Base-by-base conservation (phyloP, 768 basidiomycete genomes). In the Auricularia cornea region DNA sequence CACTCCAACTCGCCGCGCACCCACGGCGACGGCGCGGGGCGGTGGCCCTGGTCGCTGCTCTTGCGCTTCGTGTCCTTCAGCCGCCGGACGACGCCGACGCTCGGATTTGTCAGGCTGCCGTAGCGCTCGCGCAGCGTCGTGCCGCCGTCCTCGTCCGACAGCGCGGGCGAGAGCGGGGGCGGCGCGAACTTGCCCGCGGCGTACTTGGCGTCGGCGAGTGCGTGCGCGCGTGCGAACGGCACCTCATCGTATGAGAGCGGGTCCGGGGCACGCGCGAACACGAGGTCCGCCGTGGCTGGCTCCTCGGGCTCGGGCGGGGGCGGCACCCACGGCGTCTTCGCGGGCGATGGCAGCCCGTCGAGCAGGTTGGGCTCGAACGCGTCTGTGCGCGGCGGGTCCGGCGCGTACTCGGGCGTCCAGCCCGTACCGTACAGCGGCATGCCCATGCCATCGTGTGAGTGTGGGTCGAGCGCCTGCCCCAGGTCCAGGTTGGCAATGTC, bases 31-130 rank as follows among this genome's bases (percentile, higher is more conserved):
- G 74, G 72, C 29, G 68, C 59, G 30, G 72, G 70, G 12, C 78
- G 74, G 23, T 66, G 63, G 3, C 74, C 76, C 65, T 80, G 76
- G 30, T 73, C 73, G n/a, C 70, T 66, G 12, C 70, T 75, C 73
- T 86, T 91, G 66, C 89, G 79, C 76, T 90, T 92, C 31, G 85
- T 81, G 1, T 86, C 88, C 63, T 85, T 84, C 52, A 92, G 72
- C 71, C 85, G 86, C 65, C 77, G 79, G 44, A 90, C 81, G 11
- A 92, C 78, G 2, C 86, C 83, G 14, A 91, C 77, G 20, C 90
- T 79, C 3, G 89, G 90, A 67, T 92, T 87, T 1, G 91, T 92
- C 14, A 74, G 80, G 2, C 79, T 80, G 12, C 79, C 70, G 66
- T 92, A 93, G 66, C 75, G 44, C 23, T 48, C 44, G 44, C 44